Percentiles rank a stretch among this genome's conserved stretches.
Conservation (phyloP, 148 eudicot species). For the Spergularia marina region DNA sequence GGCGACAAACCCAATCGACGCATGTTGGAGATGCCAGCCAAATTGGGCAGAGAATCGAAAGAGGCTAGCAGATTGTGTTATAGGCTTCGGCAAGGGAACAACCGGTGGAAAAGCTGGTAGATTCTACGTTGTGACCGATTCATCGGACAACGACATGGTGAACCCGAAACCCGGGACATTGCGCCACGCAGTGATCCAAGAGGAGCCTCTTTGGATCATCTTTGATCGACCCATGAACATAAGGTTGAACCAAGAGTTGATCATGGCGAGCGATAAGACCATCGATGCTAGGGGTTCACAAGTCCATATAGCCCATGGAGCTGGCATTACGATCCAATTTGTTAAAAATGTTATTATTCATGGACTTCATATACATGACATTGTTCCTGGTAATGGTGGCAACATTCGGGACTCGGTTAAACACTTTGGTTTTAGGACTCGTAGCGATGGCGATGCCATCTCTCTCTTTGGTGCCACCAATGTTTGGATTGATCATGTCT, state of each 20-base stretch:
- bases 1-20: conserved; percentile 66
- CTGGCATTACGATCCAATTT: conserved; percentile 55
- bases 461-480: conserved; percentile 42
- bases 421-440: conserved; percentile 46
- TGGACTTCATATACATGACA: conserved; percentile 54
- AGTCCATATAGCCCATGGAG: conserved; percentile 50
- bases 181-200: conserved; percentile 54
- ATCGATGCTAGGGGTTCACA: conserved; percentile 61
- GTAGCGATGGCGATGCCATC: conserved; percentile 64
- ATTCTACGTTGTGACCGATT: conserved; percentile 49
- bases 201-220: conserved; percentile 62
- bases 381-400: conserved; percentile 38
- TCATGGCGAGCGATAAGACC: conserved; percentile 52
- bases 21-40: conserved; percentile 63
- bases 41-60: conserved; percentile 52
- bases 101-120: conserved; percentile 67
- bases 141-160: conserved; percentile 40
- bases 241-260: conserved; percentile 46
- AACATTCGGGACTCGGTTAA: conserved; percentile 43
- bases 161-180: conserved; percentile 64
- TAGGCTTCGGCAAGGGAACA: conserved; percentile 54
- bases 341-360: conserved; percentile 58
- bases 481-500: conserved; percentile 70
- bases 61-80: conserved; percentile 50
- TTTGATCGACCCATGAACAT: conserved; percentile 50